Evolutionary conservation across 2,329 filamentous ascomycete species (phyloP), one percentile per base, ranked within the genome.

Genomic region (Ophiocordyceps camponoti-leonardi): DNA sequence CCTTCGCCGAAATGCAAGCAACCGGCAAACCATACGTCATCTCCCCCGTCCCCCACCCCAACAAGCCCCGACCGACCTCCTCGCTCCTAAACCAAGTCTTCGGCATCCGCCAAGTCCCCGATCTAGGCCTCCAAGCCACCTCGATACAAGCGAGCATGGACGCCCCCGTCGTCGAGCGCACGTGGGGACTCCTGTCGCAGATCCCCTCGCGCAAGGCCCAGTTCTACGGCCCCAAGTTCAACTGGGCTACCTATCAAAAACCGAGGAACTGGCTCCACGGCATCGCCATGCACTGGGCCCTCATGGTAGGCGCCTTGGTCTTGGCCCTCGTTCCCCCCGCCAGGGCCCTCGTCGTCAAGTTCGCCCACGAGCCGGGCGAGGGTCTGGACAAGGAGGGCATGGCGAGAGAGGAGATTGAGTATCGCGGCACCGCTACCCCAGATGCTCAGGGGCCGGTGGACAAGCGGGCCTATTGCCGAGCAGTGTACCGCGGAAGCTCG

Each of bases 171-270:
- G 71, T 82, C 6, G 69, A 79, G 49, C 68, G 79, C 41, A 72
- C 72, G 10, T 83, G 79, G 79, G 79, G 79, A 16, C 61, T 83
- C 1, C 58, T 75, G 11, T 60, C 65, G n/a, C 58, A 63, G 46
- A 62, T 65, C 3, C 64, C 69, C 8, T 65, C 56, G 28, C 67
- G 64, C 31, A 58, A 61, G 47, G 59, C 63, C 19, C 59, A 73
- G 45, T 66, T 65, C 39, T 82, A 82, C 52, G 79, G 79, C 0
- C 67, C 72, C n/a, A 72, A 72, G 28, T 83, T 82, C 56, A 67
- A 64, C 1, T 80, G 73, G 58, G 57, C 53, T 33, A 73, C 81
- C 59, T 75, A 72, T 55, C 65, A 67, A 55, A 68, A 65, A 49
- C 63, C 68, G 3, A 62, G 65, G 8, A 74, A 68, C 54, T 67